These are phyloP conservation scores for Aspergillus felis DNA, from an alignment of 2,329 filamentous ascomycete genomes.

Conservation along the genomic window DNA sequence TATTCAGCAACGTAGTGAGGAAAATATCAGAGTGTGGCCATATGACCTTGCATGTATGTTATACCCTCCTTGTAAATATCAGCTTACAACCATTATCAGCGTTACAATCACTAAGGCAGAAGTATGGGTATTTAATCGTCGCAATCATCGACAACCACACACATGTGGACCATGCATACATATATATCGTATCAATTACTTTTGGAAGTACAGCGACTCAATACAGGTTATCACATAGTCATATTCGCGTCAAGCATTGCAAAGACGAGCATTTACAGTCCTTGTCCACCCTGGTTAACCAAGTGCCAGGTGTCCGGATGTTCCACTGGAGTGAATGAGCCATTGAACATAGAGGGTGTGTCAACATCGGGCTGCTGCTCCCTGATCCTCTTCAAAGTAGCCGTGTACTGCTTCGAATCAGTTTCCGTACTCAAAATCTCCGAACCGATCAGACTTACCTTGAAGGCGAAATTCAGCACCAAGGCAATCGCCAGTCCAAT, in stretches of 20 bases:
- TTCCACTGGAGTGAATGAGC: constrained; percentile 1
- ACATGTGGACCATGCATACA: not conserved
- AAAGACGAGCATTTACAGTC: not conserved
- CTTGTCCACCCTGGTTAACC: constrained; percentile 4
- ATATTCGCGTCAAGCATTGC: not conserved
- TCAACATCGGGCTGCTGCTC: constrained; percentile 10
- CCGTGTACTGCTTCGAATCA: constrained; percentile 23
- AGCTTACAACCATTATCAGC: not conserved
- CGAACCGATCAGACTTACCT: constrained; percentile 39
- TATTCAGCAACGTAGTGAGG: too few species aligned
- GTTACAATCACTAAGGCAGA: too few species aligned
- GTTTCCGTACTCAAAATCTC: not conserved
- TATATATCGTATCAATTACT: not conserved
- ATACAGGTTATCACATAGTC: not conserved
- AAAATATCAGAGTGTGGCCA: too few species aligned
- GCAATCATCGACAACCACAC: too few species aligned
- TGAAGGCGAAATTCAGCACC: constrained; percentile 83
- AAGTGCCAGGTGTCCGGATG: constrained; percentile 5
- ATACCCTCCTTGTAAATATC: too few species aligned
- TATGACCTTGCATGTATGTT: too few species aligned
- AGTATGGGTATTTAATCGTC: too few species aligned
- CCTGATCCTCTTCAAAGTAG: constrained; percentile 21
- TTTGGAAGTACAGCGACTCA: not conserved
- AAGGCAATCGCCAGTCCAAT: constrained; percentile 73
- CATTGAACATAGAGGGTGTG: constrained; percentile 11